These are phyloP conservation scores for Clonostachys byssicola DNA, from an alignment of 2,329 filamentous ascomycete genomes.

Conservation along the genomic window DNA sequence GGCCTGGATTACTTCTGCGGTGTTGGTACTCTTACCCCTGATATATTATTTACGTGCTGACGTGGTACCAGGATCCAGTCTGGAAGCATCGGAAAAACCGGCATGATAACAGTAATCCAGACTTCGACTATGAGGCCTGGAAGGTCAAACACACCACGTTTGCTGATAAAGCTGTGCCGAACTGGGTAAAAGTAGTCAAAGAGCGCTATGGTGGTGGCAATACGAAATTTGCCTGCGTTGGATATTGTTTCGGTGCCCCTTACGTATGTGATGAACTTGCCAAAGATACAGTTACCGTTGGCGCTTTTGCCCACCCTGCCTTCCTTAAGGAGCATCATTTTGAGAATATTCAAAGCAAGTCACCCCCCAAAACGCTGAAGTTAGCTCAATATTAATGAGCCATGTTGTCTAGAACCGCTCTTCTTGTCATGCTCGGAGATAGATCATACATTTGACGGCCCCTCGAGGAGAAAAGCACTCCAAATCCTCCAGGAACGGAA, in stretches of 20 bases:
- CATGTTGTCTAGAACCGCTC: conserved; percentile 24
- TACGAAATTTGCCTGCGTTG: conserved; percentile 33
- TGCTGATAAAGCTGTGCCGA: conserved; percentile 34
- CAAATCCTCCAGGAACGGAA: conserved; percentile 32
- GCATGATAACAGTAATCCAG: conserved; percentile 21
- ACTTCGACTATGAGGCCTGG: conserved; percentile 44
- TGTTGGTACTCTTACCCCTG: conserved; percentile 13
- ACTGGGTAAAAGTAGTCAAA: conserved; percentile 34
- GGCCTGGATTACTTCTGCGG: conserved; percentile 40
- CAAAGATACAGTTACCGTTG: conserved; percentile 25
- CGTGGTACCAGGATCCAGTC: conserved; percentile 28
- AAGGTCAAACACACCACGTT: conserved; percentile 36
- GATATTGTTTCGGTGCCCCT: conserved; percentile 35
- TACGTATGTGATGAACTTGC: conserved; percentile 38
- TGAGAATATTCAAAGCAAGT: conserved; percentile 24
- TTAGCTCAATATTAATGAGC: too few species aligned
- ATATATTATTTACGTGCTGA: background rate
- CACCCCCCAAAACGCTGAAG: background rate
- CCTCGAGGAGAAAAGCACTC: conserved; percentile 29
- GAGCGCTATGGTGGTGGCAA: conserved; percentile 21
- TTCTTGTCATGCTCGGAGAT: conserved; percentile 39
- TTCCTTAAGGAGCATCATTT: conserved; percentile 43
- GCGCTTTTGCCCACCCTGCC: conserved; percentile 46
- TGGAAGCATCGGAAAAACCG: conserved; percentile 29
- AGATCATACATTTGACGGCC: conserved; percentile 35